Conservation (phyloP, 106 monocot species). For the Chionographis japonica region DNA sequence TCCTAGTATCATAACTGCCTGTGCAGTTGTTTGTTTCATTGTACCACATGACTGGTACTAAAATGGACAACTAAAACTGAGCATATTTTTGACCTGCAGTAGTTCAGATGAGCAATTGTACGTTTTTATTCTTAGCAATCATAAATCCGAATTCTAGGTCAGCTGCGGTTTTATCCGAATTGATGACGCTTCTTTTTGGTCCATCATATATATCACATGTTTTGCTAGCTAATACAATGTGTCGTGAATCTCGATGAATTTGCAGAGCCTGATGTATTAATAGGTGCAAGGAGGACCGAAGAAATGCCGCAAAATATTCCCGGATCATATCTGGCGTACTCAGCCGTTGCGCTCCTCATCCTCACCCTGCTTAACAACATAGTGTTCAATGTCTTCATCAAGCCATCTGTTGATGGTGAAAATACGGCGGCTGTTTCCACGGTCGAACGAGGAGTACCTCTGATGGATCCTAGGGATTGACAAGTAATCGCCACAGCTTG, state of each 20-base stretch:
- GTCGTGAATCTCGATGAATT: neutral
- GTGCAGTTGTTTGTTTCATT: too few relatives aligned
- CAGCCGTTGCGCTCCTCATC: conserved; percentile 42
- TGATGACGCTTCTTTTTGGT: too few relatives aligned
- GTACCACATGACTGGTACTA: too few relatives aligned
- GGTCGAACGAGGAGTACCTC: conserved; percentile 36
- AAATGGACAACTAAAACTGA: too few relatives aligned
- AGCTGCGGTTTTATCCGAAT: too few relatives aligned
- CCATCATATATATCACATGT: too few relatives aligned
- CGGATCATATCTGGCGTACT: conserved; percentile 39
- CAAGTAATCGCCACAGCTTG: conserved; percentile 1
- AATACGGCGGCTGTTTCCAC: conserved; percentile 4
- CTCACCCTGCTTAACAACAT: conserved; percentile 70
- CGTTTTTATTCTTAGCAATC: too few relatives aligned
- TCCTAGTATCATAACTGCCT: too few relatives aligned
- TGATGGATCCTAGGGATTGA: conserved; percentile 15
- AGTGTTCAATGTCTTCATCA: conserved; percentile 51
- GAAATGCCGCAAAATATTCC: conserved; percentile 55
- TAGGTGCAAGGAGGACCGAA: conserved; percentile 21
- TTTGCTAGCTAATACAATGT: too few relatives aligned
- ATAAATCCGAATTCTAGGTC: too few relatives aligned
- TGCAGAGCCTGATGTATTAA: conserved; percentile 33
- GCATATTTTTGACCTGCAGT: too few relatives aligned
- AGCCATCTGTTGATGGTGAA: conserved; percentile 57
- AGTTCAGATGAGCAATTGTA: too few relatives aligned